Conservation (phyloP, 2,329 filamentous ascomycete species). For the Aspergillus fumigatiaffinis region DNA sequence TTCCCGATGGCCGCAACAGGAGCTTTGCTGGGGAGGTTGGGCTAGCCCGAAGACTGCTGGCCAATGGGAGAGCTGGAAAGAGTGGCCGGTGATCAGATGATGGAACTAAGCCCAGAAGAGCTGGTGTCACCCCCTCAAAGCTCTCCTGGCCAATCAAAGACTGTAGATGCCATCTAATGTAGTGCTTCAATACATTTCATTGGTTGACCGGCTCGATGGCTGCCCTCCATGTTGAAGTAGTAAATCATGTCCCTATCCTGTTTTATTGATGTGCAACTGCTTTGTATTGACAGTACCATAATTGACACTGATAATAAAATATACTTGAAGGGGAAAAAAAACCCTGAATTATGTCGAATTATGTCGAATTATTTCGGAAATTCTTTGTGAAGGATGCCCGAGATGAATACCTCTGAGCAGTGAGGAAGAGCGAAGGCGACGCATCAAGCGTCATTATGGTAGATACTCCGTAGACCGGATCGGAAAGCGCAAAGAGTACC, state of each 20-base stretch:
- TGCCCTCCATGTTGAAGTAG: constrained; percentile 11
- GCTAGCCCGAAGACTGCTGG: constrained; percentile 1
- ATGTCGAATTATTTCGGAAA: not conserved
- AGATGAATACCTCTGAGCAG: not conserved
- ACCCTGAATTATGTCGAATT: not conserved
- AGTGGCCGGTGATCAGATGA: constrained; percentile 5
- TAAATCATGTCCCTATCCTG: constrained; percentile 13
- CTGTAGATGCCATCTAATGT: not conserved
- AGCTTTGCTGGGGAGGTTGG: constrained; percentile 3
- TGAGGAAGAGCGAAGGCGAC: not conserved
- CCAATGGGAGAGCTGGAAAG: constrained; percentile 4
- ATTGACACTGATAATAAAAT: not conserved
- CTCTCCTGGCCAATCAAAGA: not conserved
- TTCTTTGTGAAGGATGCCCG: not conserved
- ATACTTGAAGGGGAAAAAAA: not conserved
- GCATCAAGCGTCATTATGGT: too few relatives aligned
- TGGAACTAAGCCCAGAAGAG: constrained; percentile 13
- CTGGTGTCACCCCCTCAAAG: constrained; percentile 10
- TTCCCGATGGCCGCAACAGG: not conserved
- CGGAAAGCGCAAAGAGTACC: too few relatives aligned
- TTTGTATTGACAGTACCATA: constrained; percentile 15
- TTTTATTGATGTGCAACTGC: constrained; percentile 4
- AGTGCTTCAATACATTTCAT: constrained; percentile 11
- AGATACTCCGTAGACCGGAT: too few relatives aligned
- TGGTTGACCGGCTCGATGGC: constrained; percentile 8